A percentile compares a stretch with the other conserved stretches of the same genome.
phyloP scores from a whole-genome alignment of 352 stramenopile genomes.

The Thraustochytrium sp. region DNA sequence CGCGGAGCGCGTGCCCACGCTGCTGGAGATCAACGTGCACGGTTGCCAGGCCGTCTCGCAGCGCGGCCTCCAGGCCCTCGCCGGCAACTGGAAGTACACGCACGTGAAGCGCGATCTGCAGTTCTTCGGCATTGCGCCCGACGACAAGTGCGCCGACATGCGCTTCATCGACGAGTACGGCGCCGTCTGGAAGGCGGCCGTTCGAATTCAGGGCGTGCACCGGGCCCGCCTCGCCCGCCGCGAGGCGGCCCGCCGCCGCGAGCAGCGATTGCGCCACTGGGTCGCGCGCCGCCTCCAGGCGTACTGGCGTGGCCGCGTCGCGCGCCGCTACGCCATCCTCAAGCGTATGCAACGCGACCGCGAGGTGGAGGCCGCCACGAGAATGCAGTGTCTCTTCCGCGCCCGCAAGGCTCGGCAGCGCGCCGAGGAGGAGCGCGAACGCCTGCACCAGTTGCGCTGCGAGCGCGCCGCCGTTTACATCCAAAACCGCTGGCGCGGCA shows the following conservation, averaged over 20 bases:
- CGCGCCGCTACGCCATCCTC: neutral
- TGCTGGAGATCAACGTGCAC: constrained; percentile 2
- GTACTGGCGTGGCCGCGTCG: constrained; percentile 1
- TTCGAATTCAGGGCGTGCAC: neutral
- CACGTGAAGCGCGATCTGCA: neutral
- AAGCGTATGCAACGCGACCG: neutral
- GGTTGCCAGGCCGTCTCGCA: constrained; percentile 19
- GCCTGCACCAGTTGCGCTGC: neutral
- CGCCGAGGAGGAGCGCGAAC: neutral
- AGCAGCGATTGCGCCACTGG: constrained; percentile 4
- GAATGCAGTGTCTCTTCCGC: neutral
- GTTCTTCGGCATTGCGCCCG: neutral
- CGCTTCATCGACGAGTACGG: constrained; percentile 38
- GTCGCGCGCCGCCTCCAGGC: neutral
- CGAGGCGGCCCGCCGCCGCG: neutral
- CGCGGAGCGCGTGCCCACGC: neutral
- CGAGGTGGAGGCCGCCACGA: constrained; percentile 2
- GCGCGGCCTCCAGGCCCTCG: constrained; percentile 50
- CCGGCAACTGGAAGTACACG: constrained; percentile 46
- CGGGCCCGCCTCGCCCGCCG: neutral
- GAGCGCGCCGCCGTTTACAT: constrained; percentile 51
- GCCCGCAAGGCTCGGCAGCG: neutral
- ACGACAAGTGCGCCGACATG: constrained; percentile 15
- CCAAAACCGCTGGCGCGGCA: constrained; percentile 54
- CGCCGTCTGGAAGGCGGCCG: constrained; percentile 14